phyloP scores from a whole-genome alignment of 2,329 filamentous ascomycete genomes.

The Fusarium ambrosium region DNA sequence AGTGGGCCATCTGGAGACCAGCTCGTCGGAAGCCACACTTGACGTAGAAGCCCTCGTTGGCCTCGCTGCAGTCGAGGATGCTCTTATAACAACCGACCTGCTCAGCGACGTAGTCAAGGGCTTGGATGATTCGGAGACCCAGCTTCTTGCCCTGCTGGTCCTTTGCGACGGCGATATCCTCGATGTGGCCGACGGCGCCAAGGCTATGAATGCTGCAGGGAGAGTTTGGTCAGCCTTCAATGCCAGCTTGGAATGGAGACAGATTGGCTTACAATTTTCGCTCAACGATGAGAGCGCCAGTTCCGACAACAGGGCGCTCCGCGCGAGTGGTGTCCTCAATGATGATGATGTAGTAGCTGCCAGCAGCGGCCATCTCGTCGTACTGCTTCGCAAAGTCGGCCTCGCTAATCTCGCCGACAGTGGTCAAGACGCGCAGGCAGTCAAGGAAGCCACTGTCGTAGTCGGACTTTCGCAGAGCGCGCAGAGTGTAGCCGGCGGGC shows the following conservation, averaged over 20 bases:
- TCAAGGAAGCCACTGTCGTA: slow-evolving; percentile 88
- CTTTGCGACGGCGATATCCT: slow-evolving; percentile 95
- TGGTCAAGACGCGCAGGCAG: slow-evolving; percentile 90
- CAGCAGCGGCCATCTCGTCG: slow-evolving; percentile 81
- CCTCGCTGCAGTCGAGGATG: slow-evolving; percentile 95
- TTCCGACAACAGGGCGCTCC: slow-evolving; percentile 82
- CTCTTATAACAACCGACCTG: slow-evolving; percentile 96
- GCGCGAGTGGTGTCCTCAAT: slow-evolving; percentile 77
- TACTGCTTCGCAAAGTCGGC: slow-evolving; percentile 83
- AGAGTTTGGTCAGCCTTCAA: slow-evolving; percentile 32
- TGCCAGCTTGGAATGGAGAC: not conserved
- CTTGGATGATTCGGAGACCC: slow-evolving; percentile 92
- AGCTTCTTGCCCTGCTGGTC: slow-evolving; percentile 98
- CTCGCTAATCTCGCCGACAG: slow-evolving; percentile 87
- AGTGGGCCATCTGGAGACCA: slow-evolving; percentile 96
- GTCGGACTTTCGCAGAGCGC: slow-evolving; percentile 83
- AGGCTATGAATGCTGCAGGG: slow-evolving; percentile 78
- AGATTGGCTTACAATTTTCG: slow-evolving; percentile 81
- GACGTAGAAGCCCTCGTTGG: slow-evolving; percentile 97
- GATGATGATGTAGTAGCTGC: slow-evolving; percentile 88
- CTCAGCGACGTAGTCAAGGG: slow-evolving; percentile 88
- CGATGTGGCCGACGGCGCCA: slow-evolving; percentile 92
- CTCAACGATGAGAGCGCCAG: slow-evolving; percentile 91
- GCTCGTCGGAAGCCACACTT: slow-evolving; percentile 96
- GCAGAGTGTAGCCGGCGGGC: slow-evolving; percentile 85